These are phyloP conservation scores for Cystofilobasidium ferigula DNA, from an alignment of 768 basidiomycete species.

Conservation along the genomic window DNA sequence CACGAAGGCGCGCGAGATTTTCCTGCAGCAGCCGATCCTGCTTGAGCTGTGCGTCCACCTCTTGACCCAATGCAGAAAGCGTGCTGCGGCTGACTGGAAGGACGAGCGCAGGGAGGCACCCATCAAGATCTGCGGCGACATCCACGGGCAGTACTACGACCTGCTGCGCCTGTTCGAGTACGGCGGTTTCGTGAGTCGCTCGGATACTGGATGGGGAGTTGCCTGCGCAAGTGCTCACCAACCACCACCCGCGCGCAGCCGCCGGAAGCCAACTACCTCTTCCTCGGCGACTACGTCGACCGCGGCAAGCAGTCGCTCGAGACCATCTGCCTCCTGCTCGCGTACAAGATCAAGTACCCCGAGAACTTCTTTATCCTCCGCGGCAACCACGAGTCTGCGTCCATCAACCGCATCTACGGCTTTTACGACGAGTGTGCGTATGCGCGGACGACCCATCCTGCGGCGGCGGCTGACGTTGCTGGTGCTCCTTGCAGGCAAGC, in stretches of 20 bases:
- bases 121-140: slow-evolving; percentile 29
- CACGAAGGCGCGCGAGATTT: slow-evolving; percentile 23
- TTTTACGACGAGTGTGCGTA: slow-evolving; percentile 29
- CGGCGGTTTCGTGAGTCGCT: slow-evolving; percentile 25
- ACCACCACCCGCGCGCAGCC: no score
- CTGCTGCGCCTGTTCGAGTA: slow-evolving; percentile 28
- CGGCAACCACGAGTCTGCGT: slow-evolving; percentile 28
- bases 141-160: slow-evolving; percentile 29
- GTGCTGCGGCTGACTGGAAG: no score
- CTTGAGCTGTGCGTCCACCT: slow-evolving; percentile 24
- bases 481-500: slow-evolving; percentile 22
- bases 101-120: slow-evolving; percentile 28
- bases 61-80: no score
- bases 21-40: slow-evolving; percentile 27
- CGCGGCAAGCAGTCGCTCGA: slow-evolving; percentile 29
- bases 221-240: background rate
- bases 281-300: slow-evolving; percentile 29
- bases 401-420: slow-evolving; percentile 28
- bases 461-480: background rate
- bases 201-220: no score
- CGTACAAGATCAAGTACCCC: slow-evolving; percentile 29
- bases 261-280: slow-evolving; percentile 28
- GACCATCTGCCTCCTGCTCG: slow-evolving; percentile 28
- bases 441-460: no score
- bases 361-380: slow-evolving; percentile 29